These are phyloP conservation scores for Acacia melanoxylon DNA, from an alignment of 306 rosid species.

Conservation along the genomic window DNA sequence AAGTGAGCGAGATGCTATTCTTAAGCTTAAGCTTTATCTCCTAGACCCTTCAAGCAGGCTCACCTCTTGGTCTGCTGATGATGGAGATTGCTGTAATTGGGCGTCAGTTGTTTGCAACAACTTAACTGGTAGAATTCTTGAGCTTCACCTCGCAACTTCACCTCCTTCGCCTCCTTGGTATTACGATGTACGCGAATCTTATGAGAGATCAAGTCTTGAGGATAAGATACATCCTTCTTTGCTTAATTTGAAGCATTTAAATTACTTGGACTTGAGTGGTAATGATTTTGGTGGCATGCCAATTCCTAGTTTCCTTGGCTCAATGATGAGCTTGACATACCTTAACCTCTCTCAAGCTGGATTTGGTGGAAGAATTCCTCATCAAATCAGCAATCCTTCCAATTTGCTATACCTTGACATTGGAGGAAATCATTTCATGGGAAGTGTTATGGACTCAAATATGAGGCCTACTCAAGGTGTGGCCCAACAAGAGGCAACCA, in stretches of 20 bases:
- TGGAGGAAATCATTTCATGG: background rate
- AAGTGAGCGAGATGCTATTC: conserved; percentile 5
- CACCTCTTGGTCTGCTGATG: background rate
- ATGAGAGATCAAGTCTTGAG: background rate
- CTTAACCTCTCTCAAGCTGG: background rate
- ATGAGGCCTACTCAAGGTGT: too few species aligned
- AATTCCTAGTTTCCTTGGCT: conserved; percentile 22
- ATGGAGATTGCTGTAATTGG: conserved; percentile 29
- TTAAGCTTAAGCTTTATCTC: background rate
- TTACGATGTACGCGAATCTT: background rate
- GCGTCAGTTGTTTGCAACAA: conserved; percentile 6
- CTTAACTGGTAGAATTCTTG: conserved; percentile 7
- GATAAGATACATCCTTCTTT: background rate
- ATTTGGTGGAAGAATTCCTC: background rate
- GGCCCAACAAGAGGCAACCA: too few species aligned
- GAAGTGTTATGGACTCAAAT: too few species aligned
- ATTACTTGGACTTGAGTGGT: background rate
- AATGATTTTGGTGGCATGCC: background rate
- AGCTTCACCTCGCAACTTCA: background rate
- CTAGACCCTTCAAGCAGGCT: background rate
- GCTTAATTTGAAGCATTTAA: background rate
- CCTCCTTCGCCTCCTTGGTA: background rate
- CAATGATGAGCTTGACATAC: background rate
- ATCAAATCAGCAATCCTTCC: background rate
- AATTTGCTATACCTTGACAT: background rate